phyloP scores from a whole-genome alignment of 1,139 yeast species.

The Hyphopichia khmerensis region DNA sequence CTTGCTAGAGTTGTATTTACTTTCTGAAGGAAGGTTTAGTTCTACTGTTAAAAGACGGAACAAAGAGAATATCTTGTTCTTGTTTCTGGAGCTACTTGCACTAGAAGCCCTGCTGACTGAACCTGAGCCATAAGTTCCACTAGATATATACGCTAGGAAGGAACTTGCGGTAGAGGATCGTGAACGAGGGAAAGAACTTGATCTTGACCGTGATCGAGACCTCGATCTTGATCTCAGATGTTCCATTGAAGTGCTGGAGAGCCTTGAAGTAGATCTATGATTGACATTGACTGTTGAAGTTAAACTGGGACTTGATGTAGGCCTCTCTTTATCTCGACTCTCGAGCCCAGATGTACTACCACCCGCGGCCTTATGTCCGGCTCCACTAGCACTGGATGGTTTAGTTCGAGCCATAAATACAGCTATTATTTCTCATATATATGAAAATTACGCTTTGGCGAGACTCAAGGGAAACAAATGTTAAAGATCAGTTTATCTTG shows the following conservation, averaged over 20 bases:
- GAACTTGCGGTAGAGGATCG: conserved; percentile 9
- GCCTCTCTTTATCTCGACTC: neutral
- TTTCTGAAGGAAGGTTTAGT: conserved; percentile 26
- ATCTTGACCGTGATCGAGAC: conserved; percentile 14
- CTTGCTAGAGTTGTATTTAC: conserved; percentile 13
- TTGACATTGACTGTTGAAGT: neutral
- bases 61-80: conserved; percentile 20
- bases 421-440: neutral
- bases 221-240: conserved; percentile 14
- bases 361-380: neutral
- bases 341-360: neutral
- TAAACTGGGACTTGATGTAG: neutral
- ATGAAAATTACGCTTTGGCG: neutral
- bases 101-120: neutral
- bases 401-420: conserved; percentile 2
- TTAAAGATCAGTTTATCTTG: no score
- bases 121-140: conserved; percentile 1
- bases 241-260: neutral
- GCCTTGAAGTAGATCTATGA: neutral
- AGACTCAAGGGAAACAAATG: no score
- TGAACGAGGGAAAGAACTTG: conserved; percentile 5
- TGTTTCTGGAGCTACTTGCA: conserved; percentile 4
- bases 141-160: conserved; percentile 7
- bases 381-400: conserved; percentile 1
- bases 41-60: conserved; percentile 33